phyloP scores from a whole-genome alignment of 257 asterid genomes.

The Capsicum rhomboideum region DNA sequence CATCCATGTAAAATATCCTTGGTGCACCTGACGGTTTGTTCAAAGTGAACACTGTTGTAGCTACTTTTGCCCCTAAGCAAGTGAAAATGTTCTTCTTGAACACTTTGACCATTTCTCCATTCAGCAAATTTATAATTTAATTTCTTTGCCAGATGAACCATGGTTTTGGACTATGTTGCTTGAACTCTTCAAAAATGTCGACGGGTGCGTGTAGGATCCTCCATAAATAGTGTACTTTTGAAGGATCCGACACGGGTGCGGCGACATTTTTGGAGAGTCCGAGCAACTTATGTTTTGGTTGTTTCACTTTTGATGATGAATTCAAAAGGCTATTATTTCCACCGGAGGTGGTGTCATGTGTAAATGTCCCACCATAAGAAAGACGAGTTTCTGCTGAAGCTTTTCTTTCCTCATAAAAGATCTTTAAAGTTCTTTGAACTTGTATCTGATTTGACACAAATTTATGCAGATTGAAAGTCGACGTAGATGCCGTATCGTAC shows the following conservation, averaged over 20 bases:
- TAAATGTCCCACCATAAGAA: neutral
- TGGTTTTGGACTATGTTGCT: neutral
- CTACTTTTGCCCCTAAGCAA: neutral
- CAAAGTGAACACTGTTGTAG: neutral
- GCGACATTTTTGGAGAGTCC: no score
- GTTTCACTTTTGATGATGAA: neutral
- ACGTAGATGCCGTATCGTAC: conserved; percentile 75
- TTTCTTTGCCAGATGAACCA: neutral
- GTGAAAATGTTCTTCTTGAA: neutral
- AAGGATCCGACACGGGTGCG: no score
- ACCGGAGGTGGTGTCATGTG: neutral
- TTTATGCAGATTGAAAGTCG: conserved; percentile 83
- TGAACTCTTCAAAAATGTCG: no score
- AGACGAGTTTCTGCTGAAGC: neutral
- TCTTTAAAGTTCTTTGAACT: neutral
- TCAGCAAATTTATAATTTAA: neutral
- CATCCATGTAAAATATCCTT: neutral
- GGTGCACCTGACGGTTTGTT: neutral
- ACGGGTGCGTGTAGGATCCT: no score
- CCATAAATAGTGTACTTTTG: no score
- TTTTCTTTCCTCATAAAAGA: neutral
- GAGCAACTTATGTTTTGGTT: neutral
- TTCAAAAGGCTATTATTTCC: neutral
- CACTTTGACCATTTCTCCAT: neutral
- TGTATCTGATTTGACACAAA: conserved; percentile 9